These are phyloP conservation scores for Vickermania spadyakhi DNA, from an alignment of 208 protist genomes.

Conservation along the genomic window DNA sequence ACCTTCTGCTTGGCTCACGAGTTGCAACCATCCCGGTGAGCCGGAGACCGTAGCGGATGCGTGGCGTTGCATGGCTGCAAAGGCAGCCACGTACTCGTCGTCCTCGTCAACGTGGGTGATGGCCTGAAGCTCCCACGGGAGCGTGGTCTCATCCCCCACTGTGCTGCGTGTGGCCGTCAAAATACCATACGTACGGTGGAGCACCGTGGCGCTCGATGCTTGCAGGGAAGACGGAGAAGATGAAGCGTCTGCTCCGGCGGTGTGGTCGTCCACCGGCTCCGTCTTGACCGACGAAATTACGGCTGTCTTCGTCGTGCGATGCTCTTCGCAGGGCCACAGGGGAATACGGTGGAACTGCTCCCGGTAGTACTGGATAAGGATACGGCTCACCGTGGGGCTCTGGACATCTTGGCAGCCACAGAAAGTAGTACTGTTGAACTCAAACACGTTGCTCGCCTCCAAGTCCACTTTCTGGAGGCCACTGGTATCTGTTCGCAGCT, in stretches of 20 bases:
- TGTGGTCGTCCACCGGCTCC: background rate
- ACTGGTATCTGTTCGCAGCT: constrained; percentile 11
- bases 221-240: too few species aligned
- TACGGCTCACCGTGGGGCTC: constrained; percentile 5
- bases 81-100: constrained; percentile 26
- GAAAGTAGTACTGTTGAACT: constrained; percentile 58
- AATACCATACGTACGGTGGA: constrained; percentile 55
- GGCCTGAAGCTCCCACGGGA: constrained; percentile 80
- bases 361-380: constrained; percentile 53
- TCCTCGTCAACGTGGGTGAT: constrained; percentile 63
- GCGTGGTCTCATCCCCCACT: constrained; percentile 16
- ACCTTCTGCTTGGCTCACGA: background rate
- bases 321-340: constrained; percentile 13
- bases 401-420: constrained; percentile 50
- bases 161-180: constrained; percentile 53
- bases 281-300: background rate
- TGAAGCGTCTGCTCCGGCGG: background rate
- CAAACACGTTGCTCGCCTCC: constrained; percentile 59
- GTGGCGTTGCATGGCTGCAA: constrained; percentile 37
- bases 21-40: constrained; percentile 2
- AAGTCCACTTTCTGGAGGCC: constrained; percentile 5
- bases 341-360: constrained; percentile 52
- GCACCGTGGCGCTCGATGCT: background rate
- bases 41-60: background rate
- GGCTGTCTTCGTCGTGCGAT: background rate